phyloP scores from a whole-genome alignment of 768 basidiomycete species.

The Sistotremastrum niveocremeum region DNA sequence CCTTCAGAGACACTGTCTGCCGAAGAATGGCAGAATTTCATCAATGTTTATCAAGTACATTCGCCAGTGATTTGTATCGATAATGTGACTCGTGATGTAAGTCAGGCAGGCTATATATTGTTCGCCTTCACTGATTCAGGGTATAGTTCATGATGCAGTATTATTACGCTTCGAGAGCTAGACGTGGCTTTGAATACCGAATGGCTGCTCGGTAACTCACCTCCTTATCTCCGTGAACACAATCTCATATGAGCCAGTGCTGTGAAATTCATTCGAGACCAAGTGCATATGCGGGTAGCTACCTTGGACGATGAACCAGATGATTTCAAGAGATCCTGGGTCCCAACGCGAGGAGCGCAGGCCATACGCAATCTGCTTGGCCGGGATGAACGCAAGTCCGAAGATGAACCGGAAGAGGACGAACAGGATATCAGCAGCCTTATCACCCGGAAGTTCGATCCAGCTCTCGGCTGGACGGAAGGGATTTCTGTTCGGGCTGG shows the following conservation, averaged over 20 bases:
- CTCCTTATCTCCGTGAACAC: neutral
- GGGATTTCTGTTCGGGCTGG: conserved; percentile 56
- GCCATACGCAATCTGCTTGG: conserved; percentile 48
- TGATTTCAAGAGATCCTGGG: conserved; percentile 14
- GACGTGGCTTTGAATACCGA: conserved; percentile 75
- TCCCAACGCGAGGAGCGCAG: conserved; percentile 51
- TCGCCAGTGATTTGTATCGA: conserved; percentile 71
- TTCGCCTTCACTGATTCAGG: conserved; percentile 6
- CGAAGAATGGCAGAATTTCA: conserved; percentile 68
- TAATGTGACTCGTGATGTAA: conserved; percentile 64
- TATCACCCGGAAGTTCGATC: conserved; percentile 29
- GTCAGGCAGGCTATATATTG: conserved; percentile 12
- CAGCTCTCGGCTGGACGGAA: conserved; percentile 59
- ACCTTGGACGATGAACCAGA: conserved; percentile 9
- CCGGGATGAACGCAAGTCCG: conserved; percentile 28
- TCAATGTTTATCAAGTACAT: conserved; percentile 86
- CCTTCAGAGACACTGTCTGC: conserved; percentile 54
- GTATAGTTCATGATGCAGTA: conserved; percentile 73
- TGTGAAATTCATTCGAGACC: conserved; percentile 78
- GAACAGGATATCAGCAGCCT: conserved; percentile 10
- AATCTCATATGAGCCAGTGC: conserved; percentile 30
- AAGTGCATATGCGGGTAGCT: conserved; percentile 32
- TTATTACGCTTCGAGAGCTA: conserved; percentile 66
- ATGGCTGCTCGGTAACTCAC: conserved; percentile 62
- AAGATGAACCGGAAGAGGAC: conserved; percentile 21